Conservation (phyloP, 192 early-diverging fungal genomes). For the Entomortierella lignicola region DNA sequence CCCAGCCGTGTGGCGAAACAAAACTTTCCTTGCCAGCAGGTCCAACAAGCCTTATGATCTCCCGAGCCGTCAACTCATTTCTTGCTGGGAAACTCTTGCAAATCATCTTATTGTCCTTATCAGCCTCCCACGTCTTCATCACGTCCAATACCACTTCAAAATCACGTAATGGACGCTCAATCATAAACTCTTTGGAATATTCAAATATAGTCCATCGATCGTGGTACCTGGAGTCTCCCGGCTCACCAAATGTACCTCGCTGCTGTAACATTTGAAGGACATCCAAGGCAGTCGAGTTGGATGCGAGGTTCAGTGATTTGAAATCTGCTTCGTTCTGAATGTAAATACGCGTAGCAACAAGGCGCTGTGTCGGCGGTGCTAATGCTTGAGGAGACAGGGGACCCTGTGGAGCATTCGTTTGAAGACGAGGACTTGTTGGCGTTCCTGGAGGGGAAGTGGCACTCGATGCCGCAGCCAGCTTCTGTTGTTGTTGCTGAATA, state of each 20-base stretch:
- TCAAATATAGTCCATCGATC: constrained; percentile 93
- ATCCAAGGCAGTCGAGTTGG: constrained; percentile 76
- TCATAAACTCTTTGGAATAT: constrained; percentile 78
- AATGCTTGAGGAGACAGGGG: constrained; percentile 19
- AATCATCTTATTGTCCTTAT: constrained; percentile 79
- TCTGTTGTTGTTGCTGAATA: constrained; percentile 35
- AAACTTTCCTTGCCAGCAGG: constrained; percentile 41
- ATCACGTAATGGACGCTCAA: constrained; percentile 89
- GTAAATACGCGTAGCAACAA: constrained; percentile 88
- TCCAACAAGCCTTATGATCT: constrained; percentile 51
- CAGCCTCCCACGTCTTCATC: constrained; percentile 85
- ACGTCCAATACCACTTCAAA: constrained; percentile 91
- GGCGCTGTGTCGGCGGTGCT: constrained; percentile 15
- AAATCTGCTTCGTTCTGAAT: constrained; percentile 82
- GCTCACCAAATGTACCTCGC: constrained; percentile 59
- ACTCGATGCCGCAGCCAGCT: constrained; percentile 1
- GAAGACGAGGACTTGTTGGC: constrained; percentile 13
- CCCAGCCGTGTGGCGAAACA: constrained; percentile 64
- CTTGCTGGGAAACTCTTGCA: constrained; percentile 80
- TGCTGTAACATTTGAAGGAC: constrained; percentile 77
- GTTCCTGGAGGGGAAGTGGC: constrained; percentile 29
- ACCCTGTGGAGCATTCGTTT: constrained; percentile 1
- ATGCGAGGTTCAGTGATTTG: constrained; percentile 83
- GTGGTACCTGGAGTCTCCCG: constrained; percentile 60
- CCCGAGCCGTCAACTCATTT: constrained; percentile 68